phyloP scores from a whole-genome alignment of 179 eudicot species.

The Silene vulgaris region DNA sequence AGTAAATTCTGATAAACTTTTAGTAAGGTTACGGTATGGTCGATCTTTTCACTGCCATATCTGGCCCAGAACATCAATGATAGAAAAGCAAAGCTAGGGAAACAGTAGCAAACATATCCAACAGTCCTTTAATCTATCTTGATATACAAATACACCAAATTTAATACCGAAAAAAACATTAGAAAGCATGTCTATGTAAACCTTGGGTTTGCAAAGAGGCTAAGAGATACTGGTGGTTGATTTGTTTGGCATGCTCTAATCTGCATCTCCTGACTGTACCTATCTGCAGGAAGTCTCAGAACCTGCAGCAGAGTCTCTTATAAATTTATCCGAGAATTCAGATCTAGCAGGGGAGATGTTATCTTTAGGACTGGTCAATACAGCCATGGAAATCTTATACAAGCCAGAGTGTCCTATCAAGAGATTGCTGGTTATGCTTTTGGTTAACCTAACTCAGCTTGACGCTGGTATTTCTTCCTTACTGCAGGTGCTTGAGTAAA shows the following conservation, averaged over 20 bases:
- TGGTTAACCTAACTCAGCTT: slow-evolving; percentile 87
- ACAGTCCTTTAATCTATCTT: neutral
- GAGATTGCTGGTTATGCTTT: slow-evolving; percentile 69
- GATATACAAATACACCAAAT: neutral
- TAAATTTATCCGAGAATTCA: slow-evolving; percentile 73
- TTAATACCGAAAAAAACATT: neutral
- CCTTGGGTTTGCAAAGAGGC: neutral
- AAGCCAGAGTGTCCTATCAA: slow-evolving; percentile 52
- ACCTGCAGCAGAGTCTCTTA: slow-evolving; percentile 86
- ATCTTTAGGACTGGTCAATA: slow-evolving; percentile 49
- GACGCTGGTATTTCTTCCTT: slow-evolving; percentile 79
- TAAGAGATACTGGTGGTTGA: neutral
- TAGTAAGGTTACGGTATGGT: neutral
- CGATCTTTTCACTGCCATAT: too few species aligned
- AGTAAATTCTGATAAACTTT: neutral
- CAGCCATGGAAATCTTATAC: slow-evolving; percentile 62
- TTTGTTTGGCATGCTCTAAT: slow-evolving; percentile 14
- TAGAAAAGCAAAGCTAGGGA: neutral
- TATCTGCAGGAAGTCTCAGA: slow-evolving; percentile 75
- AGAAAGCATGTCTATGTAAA: neutral
- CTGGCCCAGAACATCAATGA: neutral
- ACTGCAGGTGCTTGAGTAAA: slow-evolving; percentile 65
- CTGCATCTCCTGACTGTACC: neutral
- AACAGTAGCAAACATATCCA: neutral
- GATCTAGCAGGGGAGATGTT: slow-evolving; percentile 72